Base-by-base conservation (phyloP, 305 asterid species). In the Andrographis paniculata region DNA sequence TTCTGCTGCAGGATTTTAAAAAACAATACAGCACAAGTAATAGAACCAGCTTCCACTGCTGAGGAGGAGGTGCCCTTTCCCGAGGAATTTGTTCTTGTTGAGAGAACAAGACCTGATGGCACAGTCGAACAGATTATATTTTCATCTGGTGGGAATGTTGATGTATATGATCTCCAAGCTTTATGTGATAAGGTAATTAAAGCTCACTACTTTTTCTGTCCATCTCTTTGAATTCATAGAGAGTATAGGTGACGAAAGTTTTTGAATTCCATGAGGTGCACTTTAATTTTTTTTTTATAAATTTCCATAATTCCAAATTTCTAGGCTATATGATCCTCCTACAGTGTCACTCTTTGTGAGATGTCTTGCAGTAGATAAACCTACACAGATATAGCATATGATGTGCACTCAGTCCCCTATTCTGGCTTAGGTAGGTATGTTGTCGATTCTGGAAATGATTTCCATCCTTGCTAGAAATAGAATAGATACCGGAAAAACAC, bases 61-160 rank as follows among this genome's bases (percentile, higher is more conserved):
- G 82, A 73, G 53, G 89, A 75, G 23, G 94, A 78, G 52, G 88
- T 76, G 51, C 71, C 65, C 42, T 69, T 84, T 59, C 91, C 93
- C 0, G 84, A 81, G 63, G 99, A 91, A 65, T 83, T 81, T 71
- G 80, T 91, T 65, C 87, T 91, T 14, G 78, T 71, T 7, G 95
- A 87, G 76, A 84, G 71, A 64, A 72, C 78, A 52, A 65, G 53
- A 62, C 68, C 93, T 42, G 93, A 84, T 67, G 95, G 93, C 54
- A 71, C 69, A 14, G 59, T 81, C 48, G 99, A 87, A 64, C 91
- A 92, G 68, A 84, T 92, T 56, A 67, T 87, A 49, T 92, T 83
- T 70, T 87, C 99, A 53, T 80, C 94, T 12, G 95, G 95, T 16
- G 96, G 91, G 39, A 62, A 72, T 61, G 72, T 91, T 61, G 95